phyloP scores from a whole-genome alignment of 768 basidiomycete genomes.

The Pisolithus sp. region DNA sequence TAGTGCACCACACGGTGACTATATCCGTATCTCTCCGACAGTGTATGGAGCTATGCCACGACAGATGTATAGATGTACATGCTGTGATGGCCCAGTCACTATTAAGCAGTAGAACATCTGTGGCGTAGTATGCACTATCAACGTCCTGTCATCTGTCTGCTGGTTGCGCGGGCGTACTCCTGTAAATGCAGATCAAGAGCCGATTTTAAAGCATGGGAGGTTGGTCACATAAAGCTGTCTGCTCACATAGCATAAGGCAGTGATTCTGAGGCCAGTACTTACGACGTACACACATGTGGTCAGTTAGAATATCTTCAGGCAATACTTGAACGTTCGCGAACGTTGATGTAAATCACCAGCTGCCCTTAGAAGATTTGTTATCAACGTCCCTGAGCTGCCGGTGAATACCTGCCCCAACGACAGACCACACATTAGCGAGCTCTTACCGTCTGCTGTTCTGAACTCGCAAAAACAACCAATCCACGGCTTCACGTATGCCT shows the following conservation, averaged over 20 bases:
- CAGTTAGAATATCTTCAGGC: not conserved
- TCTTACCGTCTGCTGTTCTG: slow-evolving; percentile 75
- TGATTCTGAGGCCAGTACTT: too few species aligned
- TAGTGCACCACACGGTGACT: not conserved
- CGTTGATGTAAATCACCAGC: too few species aligned
- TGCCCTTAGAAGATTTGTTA: not conserved
- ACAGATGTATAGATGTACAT: slow-evolving; percentile 70
- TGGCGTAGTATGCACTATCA: not conserved
- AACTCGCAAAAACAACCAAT: slow-evolving; percentile 92
- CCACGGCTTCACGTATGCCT: slow-evolving; percentile 83
- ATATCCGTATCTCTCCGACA: slow-evolving; percentile 21
- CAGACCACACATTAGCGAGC: too few species aligned
- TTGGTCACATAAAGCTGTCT: too few species aligned
- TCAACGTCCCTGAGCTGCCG: not conserved
- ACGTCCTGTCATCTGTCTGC: too few species aligned
- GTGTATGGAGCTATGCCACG: slow-evolving; percentile 69
- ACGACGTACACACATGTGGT: not conserved
- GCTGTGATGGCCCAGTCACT: slow-evolving; percentile 68
- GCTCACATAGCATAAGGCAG: too few species aligned
- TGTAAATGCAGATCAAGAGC: too few species aligned
- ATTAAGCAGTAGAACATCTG: slow-evolving; percentile 18
- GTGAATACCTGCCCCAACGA: not conserved
- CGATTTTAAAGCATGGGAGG: too few species aligned
- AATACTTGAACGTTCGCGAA: too few species aligned
- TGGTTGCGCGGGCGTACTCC: too few species aligned